phyloP scores from a whole-genome alignment of 2,329 filamentous ascomycete species.

The Paracoccidioides brasiliensis region DNA sequence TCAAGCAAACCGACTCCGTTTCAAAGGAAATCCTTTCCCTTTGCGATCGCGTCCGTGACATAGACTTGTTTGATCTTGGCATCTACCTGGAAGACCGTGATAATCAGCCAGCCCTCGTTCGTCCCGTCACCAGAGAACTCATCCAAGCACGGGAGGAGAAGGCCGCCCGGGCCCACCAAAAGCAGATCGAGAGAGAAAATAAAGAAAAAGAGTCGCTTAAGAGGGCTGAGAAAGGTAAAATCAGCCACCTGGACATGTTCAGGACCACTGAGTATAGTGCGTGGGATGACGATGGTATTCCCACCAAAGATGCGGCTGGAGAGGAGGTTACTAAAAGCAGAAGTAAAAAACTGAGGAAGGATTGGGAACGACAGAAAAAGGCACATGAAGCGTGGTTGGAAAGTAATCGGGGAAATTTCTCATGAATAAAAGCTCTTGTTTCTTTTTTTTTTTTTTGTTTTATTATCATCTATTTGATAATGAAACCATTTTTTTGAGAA shows the following conservation, averaged over 20 bases:
- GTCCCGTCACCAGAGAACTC: slow-evolving; percentile 48
- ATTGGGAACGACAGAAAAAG: slow-evolving; percentile 86
- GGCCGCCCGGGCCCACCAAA: slow-evolving; percentile 32
- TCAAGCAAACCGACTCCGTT: slow-evolving; percentile 36
- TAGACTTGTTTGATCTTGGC: slow-evolving; percentile 65
- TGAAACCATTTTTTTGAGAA: neutral
- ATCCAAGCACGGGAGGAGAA: slow-evolving; percentile 39
- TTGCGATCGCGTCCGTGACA: slow-evolving; percentile 69
- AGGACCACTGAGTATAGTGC: slow-evolving; percentile 50
- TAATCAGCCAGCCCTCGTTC: slow-evolving; percentile 56
- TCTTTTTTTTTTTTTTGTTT: neutral
- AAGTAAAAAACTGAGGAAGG: slow-evolving; percentile 72
- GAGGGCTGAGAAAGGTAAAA: slow-evolving; percentile 42
- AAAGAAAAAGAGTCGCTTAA: slow-evolving; percentile 40
- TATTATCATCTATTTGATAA: neutral
- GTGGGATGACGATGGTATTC: slow-evolving; percentile 75
- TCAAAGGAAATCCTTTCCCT: slow-evolving; percentile 62
- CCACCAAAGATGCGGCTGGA: slow-evolving; percentile 62
- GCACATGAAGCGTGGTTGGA: slow-evolving; percentile 51
- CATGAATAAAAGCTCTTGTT: neutral
- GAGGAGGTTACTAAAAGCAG: slow-evolving; percentile 69
- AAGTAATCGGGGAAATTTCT: neutral
- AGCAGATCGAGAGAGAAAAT: slow-evolving; percentile 47
- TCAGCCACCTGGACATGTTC: slow-evolving; percentile 48
- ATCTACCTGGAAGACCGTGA: slow-evolving; percentile 80